phyloP scores from a whole-genome alignment of 768 basidiomycete genomes.

The Trametes cingulata region DNA sequence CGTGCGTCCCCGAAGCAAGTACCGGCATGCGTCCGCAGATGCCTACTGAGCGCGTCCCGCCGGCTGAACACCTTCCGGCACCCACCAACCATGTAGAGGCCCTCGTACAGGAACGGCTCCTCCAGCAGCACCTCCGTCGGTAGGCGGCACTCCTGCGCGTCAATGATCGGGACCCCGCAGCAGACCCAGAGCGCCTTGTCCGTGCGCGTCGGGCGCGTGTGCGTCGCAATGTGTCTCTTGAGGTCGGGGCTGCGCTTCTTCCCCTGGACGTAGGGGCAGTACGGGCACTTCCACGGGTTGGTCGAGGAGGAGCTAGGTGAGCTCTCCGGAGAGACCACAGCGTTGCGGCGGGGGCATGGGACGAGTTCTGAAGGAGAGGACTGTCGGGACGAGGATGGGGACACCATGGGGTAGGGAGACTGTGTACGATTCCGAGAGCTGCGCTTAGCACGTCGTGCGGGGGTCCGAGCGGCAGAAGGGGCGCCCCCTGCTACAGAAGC shows the following conservation, averaged over 20 bases:
- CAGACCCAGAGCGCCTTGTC: constrained; percentile 13
- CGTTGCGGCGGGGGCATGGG: neutral
- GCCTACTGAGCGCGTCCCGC: constrained; percentile 7
- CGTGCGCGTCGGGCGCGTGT: neutral
- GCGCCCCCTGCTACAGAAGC: too few relatives aligned
- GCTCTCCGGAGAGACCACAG: neutral
- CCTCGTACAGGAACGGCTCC: constrained; percentile 5
- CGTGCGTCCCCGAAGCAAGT: constrained; percentile 1
- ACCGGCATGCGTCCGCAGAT: neutral
- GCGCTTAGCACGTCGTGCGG: too few relatives aligned
- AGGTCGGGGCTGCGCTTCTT: constrained; percentile 15
- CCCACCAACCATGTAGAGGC: constrained; percentile 2
- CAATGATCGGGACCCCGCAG: constrained; percentile 15
- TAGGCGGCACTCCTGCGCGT: neutral
- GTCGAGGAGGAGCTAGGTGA: neutral
- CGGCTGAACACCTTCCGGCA: constrained; percentile 12
- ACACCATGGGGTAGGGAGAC: neutral
- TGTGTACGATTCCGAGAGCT: too few relatives aligned
- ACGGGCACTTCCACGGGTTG: neutral
- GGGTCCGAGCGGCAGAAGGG: too few relatives aligned
- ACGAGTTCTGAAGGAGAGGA: neutral
- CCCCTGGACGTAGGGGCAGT: constrained; percentile 6
- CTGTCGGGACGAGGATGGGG: neutral
- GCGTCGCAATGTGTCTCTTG: constrained; percentile 18
- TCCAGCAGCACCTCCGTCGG: neutral